Base-by-base conservation (phyloP, 2,329 filamentous ascomycete species). In the Trichoderma sp. region DNA sequence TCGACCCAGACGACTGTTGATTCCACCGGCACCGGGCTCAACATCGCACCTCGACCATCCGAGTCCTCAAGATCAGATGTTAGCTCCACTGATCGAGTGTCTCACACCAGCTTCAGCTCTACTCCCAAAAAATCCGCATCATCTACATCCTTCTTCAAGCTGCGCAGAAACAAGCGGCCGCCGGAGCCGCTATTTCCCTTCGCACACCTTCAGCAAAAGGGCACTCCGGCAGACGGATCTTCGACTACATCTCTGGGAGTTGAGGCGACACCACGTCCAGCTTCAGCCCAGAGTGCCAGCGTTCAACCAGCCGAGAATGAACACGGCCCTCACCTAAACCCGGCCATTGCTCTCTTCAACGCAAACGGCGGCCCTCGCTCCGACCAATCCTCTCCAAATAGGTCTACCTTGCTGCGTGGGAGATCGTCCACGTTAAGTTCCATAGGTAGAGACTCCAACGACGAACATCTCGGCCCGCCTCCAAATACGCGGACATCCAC, bases 381-480 rank as follows among this genome's bases (percentile, higher is more conserved):
- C 2, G 90, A 89, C 23, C 90, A 89, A 68, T 97, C 95, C 0
- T 91, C 88, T 6, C 89, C 90, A 15, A 89, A 88, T 2, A 88
- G 91, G 71, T 83, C 86, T 65, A 82, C 89, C 28, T 86, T 87
- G 26, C 82, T 91, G 65, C 87, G 95, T 75, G 92, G 91, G 67
- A 89, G 96, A 74, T 97, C 96, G 20, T 97, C 95, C 6, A 98
- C 96, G 0, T 88, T 97, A 84, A 95, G 93, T 77, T 98, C 95
- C 1, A 81, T 95, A 57, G 90, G 91, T 20, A 90, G 92, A 74
- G 87, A 88, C 68, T 93, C 91, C 1, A 90, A 90, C 68, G 93
- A 94, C 73, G 89, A 92, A 39, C 89, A 91, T 68, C 86, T 92
- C 6, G 85, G 89, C 7, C 90, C 91, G 3, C 90, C 90, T 4